Conservation (phyloP, 208 protist genomes). For the Trypanosoma scelopori region DNA sequence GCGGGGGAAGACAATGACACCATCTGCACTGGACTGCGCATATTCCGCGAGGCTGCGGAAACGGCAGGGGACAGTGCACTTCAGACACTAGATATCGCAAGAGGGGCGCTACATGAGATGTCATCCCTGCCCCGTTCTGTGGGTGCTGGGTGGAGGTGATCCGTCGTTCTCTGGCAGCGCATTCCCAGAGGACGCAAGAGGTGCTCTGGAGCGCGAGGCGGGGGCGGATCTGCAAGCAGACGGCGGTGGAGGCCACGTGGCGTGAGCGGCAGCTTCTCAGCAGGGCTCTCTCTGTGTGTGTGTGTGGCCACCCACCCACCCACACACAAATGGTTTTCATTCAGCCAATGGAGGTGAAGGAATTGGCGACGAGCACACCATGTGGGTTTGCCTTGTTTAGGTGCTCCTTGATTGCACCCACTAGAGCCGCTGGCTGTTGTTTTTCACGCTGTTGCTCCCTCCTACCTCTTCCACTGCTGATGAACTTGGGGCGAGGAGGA, state of each 20-base stretch:
- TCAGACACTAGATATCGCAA: conserved; percentile 12
- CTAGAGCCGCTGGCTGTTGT: no score
- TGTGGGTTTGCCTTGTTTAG: no score
- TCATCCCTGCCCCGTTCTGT: not conserved
- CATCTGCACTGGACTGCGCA: conserved; percentile 14
- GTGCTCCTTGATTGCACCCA: no score
- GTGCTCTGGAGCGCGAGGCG: conserved; percentile 9
- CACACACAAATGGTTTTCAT: no score
- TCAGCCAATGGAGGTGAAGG: no score
- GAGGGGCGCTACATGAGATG: not conserved
- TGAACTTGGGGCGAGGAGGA: no score
- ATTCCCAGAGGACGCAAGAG: not conserved
- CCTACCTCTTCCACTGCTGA: no score
- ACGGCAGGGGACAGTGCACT: conserved; percentile 11
- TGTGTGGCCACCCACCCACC: no score
- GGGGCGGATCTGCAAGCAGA: conserved; percentile 8
- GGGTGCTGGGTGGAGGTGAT: not conserved
- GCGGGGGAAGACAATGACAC: not conserved
- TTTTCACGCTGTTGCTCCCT: no score
- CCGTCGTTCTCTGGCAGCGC: not conserved
- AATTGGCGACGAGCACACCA: no score
- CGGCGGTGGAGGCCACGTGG: no score
- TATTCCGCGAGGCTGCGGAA: conserved; percentile 23
- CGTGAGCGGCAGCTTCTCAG: conserved; percentile 21
- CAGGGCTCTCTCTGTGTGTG: not conserved